Base-by-base conservation (phyloP, 2,329 filamentous ascomycete genomes). In the Aspergillus brunneoviolaceus region DNA sequence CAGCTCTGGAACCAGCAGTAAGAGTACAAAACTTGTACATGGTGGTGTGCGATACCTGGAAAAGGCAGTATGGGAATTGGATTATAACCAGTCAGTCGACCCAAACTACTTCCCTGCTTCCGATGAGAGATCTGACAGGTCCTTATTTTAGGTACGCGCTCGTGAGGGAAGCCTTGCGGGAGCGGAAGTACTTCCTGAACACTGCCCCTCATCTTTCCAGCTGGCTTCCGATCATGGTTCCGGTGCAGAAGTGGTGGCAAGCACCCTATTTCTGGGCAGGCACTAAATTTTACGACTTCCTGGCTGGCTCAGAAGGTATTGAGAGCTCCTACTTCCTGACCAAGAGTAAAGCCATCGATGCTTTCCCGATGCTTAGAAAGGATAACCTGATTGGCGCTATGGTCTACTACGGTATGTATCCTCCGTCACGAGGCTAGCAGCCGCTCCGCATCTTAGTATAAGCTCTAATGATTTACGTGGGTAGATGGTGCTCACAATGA, bases 321-420 rank as follows among this genome's bases (percentile, higher is more conserved):
- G 91, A 96, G 76, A 92, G 86, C 69, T 94, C 90, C 5, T 96
- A 96, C 78, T 96, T 96, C 74, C 79, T 96, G 71, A 93, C 91
- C 25, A 89, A 88, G 76, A 93, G 89, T 74, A 94, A 94, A 77
- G 91, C 91, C 9, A 81, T 96, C 63, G 91, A 94, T 73, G 89
- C 89, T 2, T 96, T 96, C 72, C 92, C 92, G 7, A 95, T 96
- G 91, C 77, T 96, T 65, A 93, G 91, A 79, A 89, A 87, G 72
- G 87, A 90, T 48, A 87, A 89, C 65, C 80, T 96, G 14, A 85
- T 92, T 49, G 92, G 92, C 62, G 91, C 91, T 60, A 79, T 96
- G 70, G 91, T 96, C 25, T 96, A 96, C 81, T 96, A 96, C 74
- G 89, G 84, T 85, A 76, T 55, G 75, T 61, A 49, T 25, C 6